Evolutionary conservation across 495 filamentous ascomycete species (phyloP).

Genomic region (Chaetomium fimeti): DNA sequence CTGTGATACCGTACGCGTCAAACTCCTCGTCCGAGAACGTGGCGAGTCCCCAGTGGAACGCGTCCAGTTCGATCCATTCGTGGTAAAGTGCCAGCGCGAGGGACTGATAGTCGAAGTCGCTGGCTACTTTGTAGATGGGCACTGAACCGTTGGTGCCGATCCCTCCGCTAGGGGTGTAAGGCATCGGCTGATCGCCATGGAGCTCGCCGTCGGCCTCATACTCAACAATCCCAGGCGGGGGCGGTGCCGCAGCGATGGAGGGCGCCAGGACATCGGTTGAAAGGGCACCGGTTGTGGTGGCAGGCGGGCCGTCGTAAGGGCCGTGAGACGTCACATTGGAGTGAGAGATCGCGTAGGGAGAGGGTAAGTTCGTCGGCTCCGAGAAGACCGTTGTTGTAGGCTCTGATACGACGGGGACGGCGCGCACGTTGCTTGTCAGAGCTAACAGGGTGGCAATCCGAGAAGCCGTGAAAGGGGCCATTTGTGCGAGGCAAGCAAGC

Average conservation of each 20-base stretch:
- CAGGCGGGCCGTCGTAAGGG: conserved; percentile 57
- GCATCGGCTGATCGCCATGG: conserved; percentile 62
- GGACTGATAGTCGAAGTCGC: conserved; percentile 75
- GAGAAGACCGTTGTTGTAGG: conserved; percentile 39
- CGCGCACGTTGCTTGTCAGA: conserved; percentile 20
- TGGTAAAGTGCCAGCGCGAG: conserved; percentile 70
- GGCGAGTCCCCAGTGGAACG: conserved; percentile 77
- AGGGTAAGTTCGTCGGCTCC: conserved; percentile 24
- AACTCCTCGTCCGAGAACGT: conserved; percentile 72
- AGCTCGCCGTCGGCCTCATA: conserved; percentile 74
- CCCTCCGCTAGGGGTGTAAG: conserved; percentile 73
- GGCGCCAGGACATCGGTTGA: conserved; percentile 49
- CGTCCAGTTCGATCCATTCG: conserved; percentile 85
- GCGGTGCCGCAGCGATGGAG: conserved; percentile 49
- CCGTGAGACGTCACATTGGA: conserved; percentile 52
- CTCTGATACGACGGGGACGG: conserved; percentile 40
- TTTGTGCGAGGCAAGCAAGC: background rate
- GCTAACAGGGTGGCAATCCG: conserved; percentile 23
- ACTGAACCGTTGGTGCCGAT: conserved; percentile 73
- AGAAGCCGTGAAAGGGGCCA: background rate
- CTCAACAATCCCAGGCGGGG: conserved; percentile 51
- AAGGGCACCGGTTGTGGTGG: conserved; percentile 58
- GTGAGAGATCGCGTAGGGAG: conserved; percentile 30
- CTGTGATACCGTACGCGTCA: conserved; percentile 60
- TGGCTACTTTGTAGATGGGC: conserved; percentile 69